Conservation (phyloP, 345 rosid genomes). For the Rhizophora mangle region DNA sequence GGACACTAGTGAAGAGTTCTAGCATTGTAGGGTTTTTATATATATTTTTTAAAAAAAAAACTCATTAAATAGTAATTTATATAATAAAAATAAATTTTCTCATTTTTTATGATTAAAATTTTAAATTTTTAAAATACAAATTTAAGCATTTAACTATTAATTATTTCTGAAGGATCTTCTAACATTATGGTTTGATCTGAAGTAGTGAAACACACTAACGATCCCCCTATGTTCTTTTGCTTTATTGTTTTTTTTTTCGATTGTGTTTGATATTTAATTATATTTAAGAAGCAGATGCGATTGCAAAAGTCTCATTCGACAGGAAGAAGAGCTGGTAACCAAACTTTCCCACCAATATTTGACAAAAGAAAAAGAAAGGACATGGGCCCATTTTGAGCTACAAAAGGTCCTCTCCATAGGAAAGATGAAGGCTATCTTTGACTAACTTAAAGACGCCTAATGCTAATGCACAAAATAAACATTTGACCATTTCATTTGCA, state of each 20-base stretch:
- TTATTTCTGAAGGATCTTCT: no score
- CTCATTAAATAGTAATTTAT: no score
- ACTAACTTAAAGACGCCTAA: constrained; percentile 27
- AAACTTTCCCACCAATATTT: constrained; percentile 39
- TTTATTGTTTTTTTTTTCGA: not conserved
- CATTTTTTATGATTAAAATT: not conserved
- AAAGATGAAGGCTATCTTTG: constrained; percentile 29
- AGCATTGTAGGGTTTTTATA: no score
- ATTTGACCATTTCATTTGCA: no score
- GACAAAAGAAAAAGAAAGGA: not conserved
- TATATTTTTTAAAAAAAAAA: no score
- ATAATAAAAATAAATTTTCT: not conserved
- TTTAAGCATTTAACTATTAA: no score
- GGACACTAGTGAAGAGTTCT: no score
- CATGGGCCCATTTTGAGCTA: constrained; percentile 31
- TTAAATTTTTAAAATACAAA: no score
- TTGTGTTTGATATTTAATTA: not conserved
- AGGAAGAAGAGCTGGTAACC: constrained; percentile 49
- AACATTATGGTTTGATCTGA: no score
- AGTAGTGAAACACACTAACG: no score
- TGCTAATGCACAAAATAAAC: not conserved
- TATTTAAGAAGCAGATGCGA: not conserved
- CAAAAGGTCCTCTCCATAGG: constrained; percentile 34
- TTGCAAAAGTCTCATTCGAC: constrained; percentile 26
- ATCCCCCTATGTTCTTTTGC: no score